Conservation (phyloP, 768 basidiomycete species). For the Artomyces pyxidatus region DNA sequence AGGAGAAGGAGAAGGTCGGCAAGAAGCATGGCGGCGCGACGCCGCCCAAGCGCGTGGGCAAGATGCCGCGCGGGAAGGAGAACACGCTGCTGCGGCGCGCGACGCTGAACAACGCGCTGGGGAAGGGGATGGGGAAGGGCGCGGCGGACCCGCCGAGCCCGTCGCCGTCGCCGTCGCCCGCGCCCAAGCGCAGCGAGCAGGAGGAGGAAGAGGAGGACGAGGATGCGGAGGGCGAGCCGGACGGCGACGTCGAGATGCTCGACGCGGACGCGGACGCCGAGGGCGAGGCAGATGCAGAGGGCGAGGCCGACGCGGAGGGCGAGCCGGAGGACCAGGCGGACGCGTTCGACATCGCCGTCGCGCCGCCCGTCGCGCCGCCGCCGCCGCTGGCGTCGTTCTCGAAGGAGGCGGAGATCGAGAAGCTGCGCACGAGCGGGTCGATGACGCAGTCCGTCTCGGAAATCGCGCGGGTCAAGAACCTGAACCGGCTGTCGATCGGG, state of each 20-base stretch:
- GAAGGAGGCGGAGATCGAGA: conserved; percentile 98
- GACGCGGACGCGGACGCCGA: conserved; percentile 30
- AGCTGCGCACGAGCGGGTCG: conserved; percentile 92
- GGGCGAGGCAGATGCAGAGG: conserved; percentile 52
- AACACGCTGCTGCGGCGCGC: conserved; percentile 25
- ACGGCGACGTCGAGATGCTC: conserved; percentile 21
- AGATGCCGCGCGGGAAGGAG: conserved; percentile 18
- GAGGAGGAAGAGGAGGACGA: conserved; percentile 42
- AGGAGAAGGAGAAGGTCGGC: conserved; percentile 36
- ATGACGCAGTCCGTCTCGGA: conserved; percentile 99
- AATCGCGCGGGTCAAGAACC: conserved; percentile 95
- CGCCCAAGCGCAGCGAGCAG: conserved; percentile 37
- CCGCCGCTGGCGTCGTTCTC: conserved; percentile 64
- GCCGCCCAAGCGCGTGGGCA: conserved; percentile 16
- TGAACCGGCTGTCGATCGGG: conserved; percentile 94
- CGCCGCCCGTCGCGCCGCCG: conserved; percentile 35
- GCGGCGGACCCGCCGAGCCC: conserved; percentile 19
- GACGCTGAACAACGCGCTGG: conserved; percentile 28
- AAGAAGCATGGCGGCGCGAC: conserved; percentile 43
- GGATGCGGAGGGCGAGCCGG: conserved; percentile 50
- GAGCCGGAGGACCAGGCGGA: neutral
- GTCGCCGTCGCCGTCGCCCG: conserved; percentile 28
- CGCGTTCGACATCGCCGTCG: neutral
- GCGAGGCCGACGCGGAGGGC: conserved; percentile 48
- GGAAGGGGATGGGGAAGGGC: conserved; percentile 17